phyloP scores from a whole-genome alignment of 1,139 yeast species.

The Hansenula lynferdii region DNA sequence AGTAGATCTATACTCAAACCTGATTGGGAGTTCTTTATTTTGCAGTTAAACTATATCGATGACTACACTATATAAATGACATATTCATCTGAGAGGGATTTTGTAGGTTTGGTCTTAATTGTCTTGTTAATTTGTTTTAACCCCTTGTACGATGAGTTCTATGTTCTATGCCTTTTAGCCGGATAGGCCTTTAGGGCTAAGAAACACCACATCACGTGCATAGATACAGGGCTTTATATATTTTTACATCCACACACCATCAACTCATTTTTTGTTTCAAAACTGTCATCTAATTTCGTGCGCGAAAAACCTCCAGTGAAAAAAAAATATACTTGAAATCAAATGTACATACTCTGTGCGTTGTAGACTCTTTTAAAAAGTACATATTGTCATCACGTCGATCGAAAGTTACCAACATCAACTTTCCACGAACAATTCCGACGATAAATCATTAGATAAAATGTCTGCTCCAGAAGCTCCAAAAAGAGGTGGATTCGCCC shows the following conservation, averaged over 20 bases:
- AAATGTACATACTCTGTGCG: neutral
- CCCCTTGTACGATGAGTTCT: too few relatives aligned
- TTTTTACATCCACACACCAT: too few relatives aligned
- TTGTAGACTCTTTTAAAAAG: neutral
- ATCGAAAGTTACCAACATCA: conserved; percentile 88
- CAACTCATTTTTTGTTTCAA: too few relatives aligned
- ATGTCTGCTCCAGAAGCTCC: conserved; percentile 66
- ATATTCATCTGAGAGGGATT: too few relatives aligned
- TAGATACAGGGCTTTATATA: too few relatives aligned
- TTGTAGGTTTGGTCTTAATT: too few relatives aligned
- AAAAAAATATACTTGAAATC: neutral
- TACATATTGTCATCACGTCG: conserved; percentile 38
- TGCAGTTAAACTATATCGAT: neutral
- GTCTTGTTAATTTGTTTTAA: too few relatives aligned
- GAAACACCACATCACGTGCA: too few relatives aligned
- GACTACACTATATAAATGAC: neutral
- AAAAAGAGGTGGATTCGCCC: conserved; percentile 67
- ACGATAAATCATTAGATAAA: conserved; percentile 32
- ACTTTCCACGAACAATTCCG: conserved; percentile 92
- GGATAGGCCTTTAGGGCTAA: too few relatives aligned
- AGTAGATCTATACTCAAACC: too few relatives aligned
- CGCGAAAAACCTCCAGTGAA: neutral
- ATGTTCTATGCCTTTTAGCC: too few relatives aligned
- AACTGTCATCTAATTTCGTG: too few relatives aligned
- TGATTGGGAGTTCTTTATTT: neutral